These are phyloP conservation scores for Barnettozyma sucrosica DNA, from an alignment of 805 yeast genomes.

Conservation along the genomic window DNA sequence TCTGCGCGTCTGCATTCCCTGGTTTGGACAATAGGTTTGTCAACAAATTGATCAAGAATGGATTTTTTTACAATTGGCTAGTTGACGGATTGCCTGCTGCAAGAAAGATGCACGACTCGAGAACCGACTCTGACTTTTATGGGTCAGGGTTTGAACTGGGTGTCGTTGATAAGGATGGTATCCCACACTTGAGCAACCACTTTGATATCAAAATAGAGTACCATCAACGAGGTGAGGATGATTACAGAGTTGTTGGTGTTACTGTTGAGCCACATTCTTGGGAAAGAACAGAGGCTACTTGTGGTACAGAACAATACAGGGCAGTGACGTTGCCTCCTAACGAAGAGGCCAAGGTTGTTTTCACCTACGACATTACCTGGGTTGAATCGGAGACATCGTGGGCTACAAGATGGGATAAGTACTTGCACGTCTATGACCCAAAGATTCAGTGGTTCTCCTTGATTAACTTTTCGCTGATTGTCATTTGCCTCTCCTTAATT, in stretches of 20 bases:
- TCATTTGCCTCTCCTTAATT: constrained; percentile 65
- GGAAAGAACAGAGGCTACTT: constrained; percentile 33
- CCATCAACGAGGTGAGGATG: constrained; percentile 63
- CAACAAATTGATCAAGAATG: constrained; percentile 71
- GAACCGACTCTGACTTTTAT: constrained; percentile 58
- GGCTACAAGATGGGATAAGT: constrained; percentile 99
- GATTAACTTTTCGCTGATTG: constrained; percentile 78
- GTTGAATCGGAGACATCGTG: constrained; percentile 67
- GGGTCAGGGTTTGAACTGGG: constrained; percentile 84
- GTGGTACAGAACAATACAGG: constrained; percentile 26
- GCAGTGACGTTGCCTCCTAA: constrained; percentile 47
- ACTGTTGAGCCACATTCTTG: constrained; percentile 67
- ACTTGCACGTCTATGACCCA: constrained; percentile 85
- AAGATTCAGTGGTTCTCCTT: constrained; percentile 95
- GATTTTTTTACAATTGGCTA: constrained; percentile 87
- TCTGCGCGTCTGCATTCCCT: constrained; percentile 59
- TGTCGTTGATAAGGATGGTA: constrained; percentile 47
- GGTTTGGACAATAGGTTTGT: constrained; percentile 69
- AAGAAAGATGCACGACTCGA: constrained; percentile 46
- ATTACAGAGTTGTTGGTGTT: constrained; percentile 87
- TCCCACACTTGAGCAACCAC: constrained; percentile 72
- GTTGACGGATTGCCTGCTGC: constrained; percentile 95
- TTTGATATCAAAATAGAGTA: constrained; percentile 75
- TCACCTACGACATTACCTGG: constrained; percentile 82
- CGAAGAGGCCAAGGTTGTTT: constrained; percentile 53